Evolutionary conservation across 306 rosid genomes (phyloP), one percentile per base, ranked within the genome.

Genomic region (Castanea mollissima): DNA sequence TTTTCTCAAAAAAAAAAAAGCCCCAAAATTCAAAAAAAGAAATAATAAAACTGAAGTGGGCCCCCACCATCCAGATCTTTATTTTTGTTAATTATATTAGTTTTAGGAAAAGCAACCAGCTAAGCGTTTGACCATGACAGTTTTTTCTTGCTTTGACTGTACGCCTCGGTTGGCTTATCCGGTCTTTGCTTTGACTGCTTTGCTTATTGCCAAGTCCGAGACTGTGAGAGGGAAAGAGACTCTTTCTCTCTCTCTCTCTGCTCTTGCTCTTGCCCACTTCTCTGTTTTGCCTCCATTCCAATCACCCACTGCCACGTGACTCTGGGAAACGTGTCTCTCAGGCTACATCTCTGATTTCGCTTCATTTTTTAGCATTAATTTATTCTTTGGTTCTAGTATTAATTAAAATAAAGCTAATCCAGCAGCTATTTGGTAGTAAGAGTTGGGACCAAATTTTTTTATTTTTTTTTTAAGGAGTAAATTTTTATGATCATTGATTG

Each of bases 141-240:
- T 79, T 80, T 81, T 41, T 34, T 41, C 12, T 89, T 82, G 88
- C 88, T 91, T 91, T 89, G 95, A 91, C 91, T 85, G 90, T 83
- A 88, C 89, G 88, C 86, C 78, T 80, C 75, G 78, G 74, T 82
- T 85, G 86, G 87, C 86, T 83, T 88, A 83, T 90, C 89, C 88
- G 55, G 89, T 88, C 89, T 80, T 83, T 85, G 89, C 86, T 90
- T 88, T 90, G 91, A 90, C 92, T 77, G 69, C 55, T 83, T 83
- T 81, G 41, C 90, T 38, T 55, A 51, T 78, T 78, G 78, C 76
- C 76, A 41, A 79, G 73, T 77, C 32, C 73, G 52, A 76, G 79
- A 68, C 79, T 34, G 46, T 41, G 46, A 0, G 12, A 38, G 44
- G 4, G 34, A 32, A 2, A 29, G 31, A 38, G 46, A 25, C 27